Evolutionary conservation across 1,139 yeast species (phyloP).

Genomic region (Scheffersomyces illinoinensis): DNA sequence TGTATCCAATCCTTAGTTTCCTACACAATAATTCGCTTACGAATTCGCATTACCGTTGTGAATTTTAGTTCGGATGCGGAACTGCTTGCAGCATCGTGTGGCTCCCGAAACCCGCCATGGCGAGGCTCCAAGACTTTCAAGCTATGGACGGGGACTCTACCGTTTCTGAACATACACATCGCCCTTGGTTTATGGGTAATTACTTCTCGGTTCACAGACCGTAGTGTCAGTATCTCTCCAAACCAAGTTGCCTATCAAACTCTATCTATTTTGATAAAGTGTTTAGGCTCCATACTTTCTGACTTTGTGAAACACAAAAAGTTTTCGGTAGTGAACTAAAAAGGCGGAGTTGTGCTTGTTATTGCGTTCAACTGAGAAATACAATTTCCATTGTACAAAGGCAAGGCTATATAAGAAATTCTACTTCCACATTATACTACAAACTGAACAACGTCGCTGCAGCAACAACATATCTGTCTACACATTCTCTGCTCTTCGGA

Average conservation of each 20-base stretch:
- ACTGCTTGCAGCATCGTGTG: background rate
- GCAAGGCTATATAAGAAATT: background rate
- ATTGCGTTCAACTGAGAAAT: background rate
- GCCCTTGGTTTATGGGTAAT: background rate
- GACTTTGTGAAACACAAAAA: background rate
- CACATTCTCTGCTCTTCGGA: background rate
- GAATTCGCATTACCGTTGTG: background rate
- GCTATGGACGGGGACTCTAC: background rate
- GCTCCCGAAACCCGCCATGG: background rate
- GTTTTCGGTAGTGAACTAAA: background rate
- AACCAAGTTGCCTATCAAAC: background rate
- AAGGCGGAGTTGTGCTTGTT: background rate
- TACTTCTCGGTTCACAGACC: background rate
- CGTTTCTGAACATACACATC: background rate
- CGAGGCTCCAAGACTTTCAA: background rate
- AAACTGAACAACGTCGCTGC: background rate
- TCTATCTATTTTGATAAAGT: background rate
- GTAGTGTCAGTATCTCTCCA: background rate
- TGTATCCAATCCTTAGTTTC: background rate
- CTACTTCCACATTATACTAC: background rate
- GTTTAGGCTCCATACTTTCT: background rate
- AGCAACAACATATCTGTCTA: background rate
- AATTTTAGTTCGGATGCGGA: background rate
- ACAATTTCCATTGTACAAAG: background rate
- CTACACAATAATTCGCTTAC: background rate